Base-by-base conservation (phyloP, 129 eudicot species). In the Erigeron canadensis region DNA sequence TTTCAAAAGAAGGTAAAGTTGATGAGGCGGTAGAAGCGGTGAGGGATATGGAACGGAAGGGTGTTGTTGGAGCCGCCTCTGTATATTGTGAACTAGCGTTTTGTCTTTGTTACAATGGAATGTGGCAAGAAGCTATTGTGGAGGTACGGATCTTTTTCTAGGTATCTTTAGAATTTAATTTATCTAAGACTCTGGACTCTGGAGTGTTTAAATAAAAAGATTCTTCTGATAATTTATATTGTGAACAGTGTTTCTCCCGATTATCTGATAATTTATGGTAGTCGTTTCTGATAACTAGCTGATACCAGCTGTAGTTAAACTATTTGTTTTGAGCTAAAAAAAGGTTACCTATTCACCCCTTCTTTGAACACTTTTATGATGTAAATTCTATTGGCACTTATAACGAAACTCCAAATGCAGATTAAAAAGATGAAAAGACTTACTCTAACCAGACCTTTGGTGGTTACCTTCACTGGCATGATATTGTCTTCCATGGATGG, bases 61-160 rank as follows among this genome's bases (percentile, higher is more conserved):
- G 97, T 44, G 72, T 87, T 60, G 84, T 84, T 79, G 96, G 97
- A 71, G 73, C 85, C 38, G 84, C 90, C 17, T 81, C 84, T 57
- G 97, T 94, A 47, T 94, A 94, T 58, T 94, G 92, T 64, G 98
- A 94, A 83, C 84, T 94, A 7, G 98, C 97, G 6, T 87, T 96
- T 75, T 94, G 95, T 73, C 93, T 89, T 81, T 94, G 98, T 85
- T 84, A 75, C 83, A 82, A 94, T 60, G 98, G 98, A 37, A 77
- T 90, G 86, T 90, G 97, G 97, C 87, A 77, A 84, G 97, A 94
- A 68, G 97, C 96, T 61, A 76, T 87, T 70, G 21, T 76, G 48
- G 96, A 94, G 98, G 98, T 94, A 71, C 34, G 19, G n/a, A 53
- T 4, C 53, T 64, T 6, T 45, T 72, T 53, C 10, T 11, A 55